These are phyloP conservation scores for Penicillium fuscoglaucum DNA, from an alignment of 2,329 filamentous ascomycete genomes.

Conservation along the genomic window DNA sequence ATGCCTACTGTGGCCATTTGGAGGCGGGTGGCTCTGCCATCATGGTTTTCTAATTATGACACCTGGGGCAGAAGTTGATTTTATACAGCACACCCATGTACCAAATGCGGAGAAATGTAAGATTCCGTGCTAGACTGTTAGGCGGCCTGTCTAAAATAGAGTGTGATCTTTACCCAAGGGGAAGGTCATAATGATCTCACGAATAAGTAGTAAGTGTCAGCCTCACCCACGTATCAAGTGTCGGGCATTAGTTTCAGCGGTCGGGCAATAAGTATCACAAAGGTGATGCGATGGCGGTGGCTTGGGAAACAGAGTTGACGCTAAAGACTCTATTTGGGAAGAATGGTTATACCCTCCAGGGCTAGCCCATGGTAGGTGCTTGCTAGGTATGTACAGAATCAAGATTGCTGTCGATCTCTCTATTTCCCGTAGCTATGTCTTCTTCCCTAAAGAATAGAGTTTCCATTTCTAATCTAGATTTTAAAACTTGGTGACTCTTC, in stretches of 20 bases:
- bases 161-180: not conserved
- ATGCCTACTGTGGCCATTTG: not conserved
- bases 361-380: not conserved
- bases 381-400: not conserved
- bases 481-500: not conserved
- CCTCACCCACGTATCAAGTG: slow-evolving; percentile 1
- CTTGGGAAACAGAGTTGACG: slow-evolving; percentile 21
- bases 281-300: slow-evolving; percentile 1
- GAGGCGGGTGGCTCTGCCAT: slow-evolving; percentile 19
- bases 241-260: not conserved
- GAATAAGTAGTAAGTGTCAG: not conserved
- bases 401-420: not conserved
- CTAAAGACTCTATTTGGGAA: slow-evolving; percentile 21
- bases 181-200: slow-evolving; percentile 23
- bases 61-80: not conserved
- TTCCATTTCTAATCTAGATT: not conserved
- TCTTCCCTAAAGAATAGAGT: not conserved
- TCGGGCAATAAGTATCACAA: not conserved
- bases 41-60: slow-evolving; percentile 25
- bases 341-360: not conserved
- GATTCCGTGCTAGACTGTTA: not conserved
- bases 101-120: not conserved
- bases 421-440: not conserved
- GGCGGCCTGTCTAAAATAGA: not conserved
- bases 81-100: not conserved